These are phyloP conservation scores for Hypocrella siamensis DNA, from an alignment of 2,329 filamentous ascomycete species.

Conservation along the genomic window DNA sequence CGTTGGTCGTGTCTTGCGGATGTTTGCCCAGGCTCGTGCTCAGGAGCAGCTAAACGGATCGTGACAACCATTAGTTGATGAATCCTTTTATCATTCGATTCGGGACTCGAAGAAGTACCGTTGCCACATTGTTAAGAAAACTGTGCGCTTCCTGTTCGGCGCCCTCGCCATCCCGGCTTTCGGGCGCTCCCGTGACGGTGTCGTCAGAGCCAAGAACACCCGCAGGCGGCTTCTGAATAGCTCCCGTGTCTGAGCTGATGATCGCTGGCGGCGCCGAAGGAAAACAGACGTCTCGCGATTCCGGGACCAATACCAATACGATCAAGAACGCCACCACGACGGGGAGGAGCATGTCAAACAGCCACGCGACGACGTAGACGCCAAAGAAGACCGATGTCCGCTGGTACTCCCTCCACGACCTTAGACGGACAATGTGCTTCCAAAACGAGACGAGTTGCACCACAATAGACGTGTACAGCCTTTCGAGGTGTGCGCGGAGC, in stretches of 20 bases:
- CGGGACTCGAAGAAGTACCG: constrained; percentile 12
- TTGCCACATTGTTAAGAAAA: constrained; percentile 53
- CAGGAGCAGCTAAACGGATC: constrained; percentile 40
- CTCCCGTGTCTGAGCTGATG: constrained; percentile 53
- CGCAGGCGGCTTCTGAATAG: constrained; percentile 60
- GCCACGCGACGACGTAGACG: constrained; percentile 50
- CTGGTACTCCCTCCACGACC: constrained; percentile 62
- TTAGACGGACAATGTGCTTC: constrained; percentile 61
- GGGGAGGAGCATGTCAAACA: constrained; percentile 55
- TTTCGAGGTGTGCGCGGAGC: constrained; percentile 59
- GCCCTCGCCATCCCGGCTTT: constrained; percentile 71
- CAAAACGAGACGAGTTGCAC: constrained; percentile 48
- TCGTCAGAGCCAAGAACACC: constrained; percentile 61
- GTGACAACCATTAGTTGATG: not conserved
- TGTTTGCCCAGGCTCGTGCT: constrained; percentile 59
- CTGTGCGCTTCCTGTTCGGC: constrained; percentile 73
- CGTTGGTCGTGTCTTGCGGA: constrained; percentile 17
- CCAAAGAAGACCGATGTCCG: constrained; percentile 48
- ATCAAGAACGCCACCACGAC: constrained; percentile 42
- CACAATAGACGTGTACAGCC: constrained; percentile 67
- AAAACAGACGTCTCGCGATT: constrained; percentile 48
- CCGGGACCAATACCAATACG: constrained; percentile 49
- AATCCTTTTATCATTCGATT: not conserved
- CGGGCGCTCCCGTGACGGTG: constrained; percentile 65
- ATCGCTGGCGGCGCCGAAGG: constrained; percentile 64